Base-by-base conservation (phyloP, 495 filamentous ascomycete species). In the Bathelium albidoporum region DNA sequence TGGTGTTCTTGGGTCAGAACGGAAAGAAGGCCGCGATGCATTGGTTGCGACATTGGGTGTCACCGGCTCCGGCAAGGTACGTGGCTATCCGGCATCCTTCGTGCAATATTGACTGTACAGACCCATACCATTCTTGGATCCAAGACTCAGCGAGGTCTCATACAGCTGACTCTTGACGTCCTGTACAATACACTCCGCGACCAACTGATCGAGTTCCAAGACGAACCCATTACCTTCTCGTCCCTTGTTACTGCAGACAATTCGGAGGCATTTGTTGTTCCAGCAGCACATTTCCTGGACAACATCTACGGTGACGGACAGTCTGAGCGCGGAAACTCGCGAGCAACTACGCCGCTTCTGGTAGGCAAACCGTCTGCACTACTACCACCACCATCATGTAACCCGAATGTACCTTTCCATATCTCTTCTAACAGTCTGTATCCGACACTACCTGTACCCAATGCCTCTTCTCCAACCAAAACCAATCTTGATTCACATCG, bases 61-160 rank as follows among this genome's bases (percentile, higher is more conserved):
- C 32, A 97, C 94, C 7, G 95, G 94, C 20, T 95, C 89, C 65
- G 94, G 94, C 70, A 98, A 98, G 85, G 93, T 95, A 67, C 36
- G 80, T 20, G 18, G 26, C 16, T 24, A 39, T 14, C 16, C 11
- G 14, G 3, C 14, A 9, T 20, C 18, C 26, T 43, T 18, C n/a
- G 20, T 10, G n/a, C 10, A 14, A 28, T 26, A 31, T n/a, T 63
- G 20, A 63, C 22, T 7, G 28, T 11, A 55, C 62, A 97, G 93
- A 92, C 89, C 66, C 91, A 98, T 72, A 98, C 94, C n/a, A 96
- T 97, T 68, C 82, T 98, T 12, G 94, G 94, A 59, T 92, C 89
- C 20, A 87, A 86, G 66, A 83, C 82, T 16, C 88, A 96, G 73
- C 87, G 91, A 59, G 94, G 94, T 64, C 76, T 98, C 59, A 96